Percentiles rank a stretch among this genome's conserved stretches.
phyloP scores from a whole-genome alignment of 2,329 filamentous ascomycete genomes.

The Bimuria novae-zelandiae region DNA sequence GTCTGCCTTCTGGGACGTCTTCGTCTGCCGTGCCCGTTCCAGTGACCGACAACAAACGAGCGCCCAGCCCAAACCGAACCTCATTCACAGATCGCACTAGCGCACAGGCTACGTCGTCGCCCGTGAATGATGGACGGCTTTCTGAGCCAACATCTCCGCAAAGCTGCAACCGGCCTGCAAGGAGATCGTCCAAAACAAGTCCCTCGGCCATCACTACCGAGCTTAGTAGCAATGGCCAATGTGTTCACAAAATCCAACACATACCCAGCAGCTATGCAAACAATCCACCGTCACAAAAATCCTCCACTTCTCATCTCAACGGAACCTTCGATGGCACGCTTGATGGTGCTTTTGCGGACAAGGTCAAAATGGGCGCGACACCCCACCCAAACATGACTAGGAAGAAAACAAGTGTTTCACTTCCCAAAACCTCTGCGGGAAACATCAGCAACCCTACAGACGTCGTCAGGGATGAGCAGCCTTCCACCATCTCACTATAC shows the following conservation, averaged over 20 bases:
- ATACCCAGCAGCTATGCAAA: slow-evolving; percentile 14
- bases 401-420: not conserved
- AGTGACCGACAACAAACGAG: not conserved
- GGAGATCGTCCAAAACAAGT: slow-evolving; percentile 11
- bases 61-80: not conserved
- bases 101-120: slow-evolving; percentile 11
- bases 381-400: not conserved
- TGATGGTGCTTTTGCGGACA: slow-evolving; percentile 12
- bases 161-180: slow-evolving; percentile 16
- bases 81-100: slow-evolving; percentile 16
- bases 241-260: slow-evolving; percentile 36
- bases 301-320: slow-evolving; percentile 12
- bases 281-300: slow-evolving; percentile 4
- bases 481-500: slow-evolving; percentile 21
- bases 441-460: not conserved
- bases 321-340: slow-evolving; percentile 18
- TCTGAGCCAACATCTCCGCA: slow-evolving; percentile 3
- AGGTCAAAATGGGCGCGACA: slow-evolving; percentile 24
- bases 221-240: slow-evolving; percentile 30
- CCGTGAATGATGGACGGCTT: slow-evolving; percentile 9
- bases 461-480: not conserved
- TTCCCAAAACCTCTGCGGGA: not conserved
- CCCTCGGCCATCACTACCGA: slow-evolving; percentile 15
- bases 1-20: not conserved
- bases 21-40: not conserved